Evolutionary conservation across 2,329 filamentous ascomycete genomes (phyloP).

Genomic region (Colletotrichum noveboracense): DNA sequence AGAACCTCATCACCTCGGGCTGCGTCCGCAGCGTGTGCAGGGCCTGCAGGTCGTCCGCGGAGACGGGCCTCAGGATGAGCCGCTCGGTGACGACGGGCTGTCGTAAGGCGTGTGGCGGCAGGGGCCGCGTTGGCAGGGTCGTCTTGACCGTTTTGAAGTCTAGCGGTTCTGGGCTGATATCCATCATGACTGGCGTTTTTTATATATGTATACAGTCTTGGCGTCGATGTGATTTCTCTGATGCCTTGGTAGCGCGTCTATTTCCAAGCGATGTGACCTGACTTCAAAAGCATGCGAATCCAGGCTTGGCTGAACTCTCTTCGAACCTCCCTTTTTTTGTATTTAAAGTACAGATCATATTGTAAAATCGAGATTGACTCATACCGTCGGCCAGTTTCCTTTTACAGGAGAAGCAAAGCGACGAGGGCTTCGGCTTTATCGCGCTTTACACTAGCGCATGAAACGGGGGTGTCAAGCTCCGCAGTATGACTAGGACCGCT

Average conservation of each 20-base stretch:
- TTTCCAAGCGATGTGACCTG: not conserved
- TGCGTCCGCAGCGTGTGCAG: slow-evolving; percentile 59
- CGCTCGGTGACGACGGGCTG: slow-evolving; percentile 53
- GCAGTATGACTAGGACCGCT: not conserved
- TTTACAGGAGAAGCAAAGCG: not conserved
- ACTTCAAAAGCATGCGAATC: not conserved
- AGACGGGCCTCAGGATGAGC: slow-evolving; percentile 58
- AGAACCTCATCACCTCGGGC: slow-evolving; percentile 68
- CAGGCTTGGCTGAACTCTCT: not conserved
- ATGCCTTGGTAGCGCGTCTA: not conserved
- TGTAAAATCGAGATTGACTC: not conserved
- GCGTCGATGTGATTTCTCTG: not conserved
- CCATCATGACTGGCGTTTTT: not conserved
- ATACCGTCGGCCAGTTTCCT: not conserved
- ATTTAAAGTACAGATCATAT: not conserved
- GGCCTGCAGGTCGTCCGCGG: slow-evolving; percentile 52
- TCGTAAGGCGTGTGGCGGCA: slow-evolving; percentile 45
- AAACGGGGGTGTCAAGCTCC: not conserved
- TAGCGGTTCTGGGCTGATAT: slow-evolving; percentile 9
- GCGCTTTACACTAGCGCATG: not conserved
- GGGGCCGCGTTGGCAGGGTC: slow-evolving; percentile 47
- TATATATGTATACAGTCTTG: not conserved
- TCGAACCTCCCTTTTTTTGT: no score
- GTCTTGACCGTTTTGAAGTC: slow-evolving; percentile 49
- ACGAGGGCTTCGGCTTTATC: not conserved